phyloP scores from a whole-genome alignment of 352 stramenopile genomes.

The Achlya hypogyna region DNA sequence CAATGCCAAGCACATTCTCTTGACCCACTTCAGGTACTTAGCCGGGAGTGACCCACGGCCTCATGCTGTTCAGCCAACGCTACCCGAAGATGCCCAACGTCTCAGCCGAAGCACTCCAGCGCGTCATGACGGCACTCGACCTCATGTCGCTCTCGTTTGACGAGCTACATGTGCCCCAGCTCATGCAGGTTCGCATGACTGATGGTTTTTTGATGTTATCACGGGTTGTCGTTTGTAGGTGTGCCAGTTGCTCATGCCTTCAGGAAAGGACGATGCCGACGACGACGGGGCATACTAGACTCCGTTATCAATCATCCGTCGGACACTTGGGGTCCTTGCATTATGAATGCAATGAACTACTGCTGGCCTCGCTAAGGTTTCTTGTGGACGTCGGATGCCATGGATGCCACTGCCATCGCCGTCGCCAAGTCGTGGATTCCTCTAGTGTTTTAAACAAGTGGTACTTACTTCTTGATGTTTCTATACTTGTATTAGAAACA shows the following conservation, averaged over 20 bases:
- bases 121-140: conserved; percentile 64
- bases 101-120: conserved; percentile 26
- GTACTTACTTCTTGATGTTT: too few relatives aligned
- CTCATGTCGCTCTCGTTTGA: conserved; percentile 63
- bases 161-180: conserved; percentile 42
- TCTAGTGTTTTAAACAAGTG: too few relatives aligned
- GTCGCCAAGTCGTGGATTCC: too few relatives aligned
- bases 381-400: too few relatives aligned
- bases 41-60: too few relatives aligned
- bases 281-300: too few relatives aligned
- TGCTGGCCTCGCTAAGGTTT: too few relatives aligned
- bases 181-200: conserved; percentile 42
- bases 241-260: conserved; percentile 15
- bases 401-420: too few relatives aligned
- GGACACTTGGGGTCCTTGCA: too few relatives aligned
- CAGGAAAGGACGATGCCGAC: conserved; percentile 10
- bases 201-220: neutral
- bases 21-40: conserved; percentile 95
- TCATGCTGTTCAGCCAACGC: conserved; percentile 37
- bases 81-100: conserved; percentile 70
- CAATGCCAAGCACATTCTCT: conserved; percentile 79
- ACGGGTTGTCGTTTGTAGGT: neutral
- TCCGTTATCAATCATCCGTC: too few relatives aligned
- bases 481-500: too few relatives aligned
- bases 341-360: too few relatives aligned